Conservation (phyloP, 495 filamentous ascomycete species). For the Neurospora sp. region DNA sequence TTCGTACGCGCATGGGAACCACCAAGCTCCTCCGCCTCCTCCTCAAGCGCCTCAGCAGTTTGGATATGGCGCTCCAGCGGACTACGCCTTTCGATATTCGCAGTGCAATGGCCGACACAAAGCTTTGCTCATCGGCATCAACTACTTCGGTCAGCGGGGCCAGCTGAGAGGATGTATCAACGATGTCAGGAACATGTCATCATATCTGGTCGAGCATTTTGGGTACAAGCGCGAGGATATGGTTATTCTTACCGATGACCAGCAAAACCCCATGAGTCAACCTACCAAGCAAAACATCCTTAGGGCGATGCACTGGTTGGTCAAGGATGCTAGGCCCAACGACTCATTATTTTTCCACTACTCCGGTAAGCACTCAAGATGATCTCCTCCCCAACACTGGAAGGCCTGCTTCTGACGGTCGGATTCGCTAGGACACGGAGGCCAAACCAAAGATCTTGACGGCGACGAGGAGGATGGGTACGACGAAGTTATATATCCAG, state of each 20-base stretch:
- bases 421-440: constrained; percentile 65
- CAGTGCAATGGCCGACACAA: constrained; percentile 85
- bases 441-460: constrained; percentile 91
- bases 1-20: constrained; percentile 44
- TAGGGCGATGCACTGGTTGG: constrained; percentile 96
- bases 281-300: constrained; percentile 95
- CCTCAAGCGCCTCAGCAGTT: constrained; percentile 56
- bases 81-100: constrained; percentile 83
- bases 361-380: constrained; percentile 53
- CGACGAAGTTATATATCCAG: constrained; percentile 96
- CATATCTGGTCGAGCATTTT: constrained; percentile 82
- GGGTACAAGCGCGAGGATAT: constrained; percentile 94
- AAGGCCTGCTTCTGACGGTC: not conserved
- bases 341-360: constrained; percentile 99
- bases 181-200: constrained; percentile 95
- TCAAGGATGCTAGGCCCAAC: constrained; percentile 88
- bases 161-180: constrained; percentile 95
- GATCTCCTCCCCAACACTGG: not conserved
- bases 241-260: constrained; percentile 95
- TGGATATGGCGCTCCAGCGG: constrained; percentile 64
- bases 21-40: constrained; percentile 46
- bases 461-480: constrained; percentile 93
- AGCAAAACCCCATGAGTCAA: constrained; percentile 93
- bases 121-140: constrained; percentile 92
- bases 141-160: constrained; percentile 90